A percentile compares a stretch with the other conserved stretches of the same genome.
Evolutionary conservation across 2,329 filamentous ascomycete species (phyloP).

Genomic region (Pestalotiopsis sp.): DNA sequence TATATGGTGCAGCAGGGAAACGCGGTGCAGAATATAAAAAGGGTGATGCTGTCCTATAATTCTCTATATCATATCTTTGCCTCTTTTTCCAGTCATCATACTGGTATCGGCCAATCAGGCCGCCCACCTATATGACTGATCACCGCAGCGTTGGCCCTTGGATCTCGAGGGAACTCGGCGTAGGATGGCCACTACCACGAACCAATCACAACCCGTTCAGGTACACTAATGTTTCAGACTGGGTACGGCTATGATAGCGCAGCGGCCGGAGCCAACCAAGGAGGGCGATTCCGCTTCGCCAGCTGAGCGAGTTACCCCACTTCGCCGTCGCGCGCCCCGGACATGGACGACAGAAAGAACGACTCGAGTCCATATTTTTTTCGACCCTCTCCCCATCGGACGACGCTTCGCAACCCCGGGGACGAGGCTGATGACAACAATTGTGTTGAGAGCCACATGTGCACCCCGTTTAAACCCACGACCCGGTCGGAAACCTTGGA

Average conservation of each 20-base stretch:
- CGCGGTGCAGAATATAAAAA: not conserved
- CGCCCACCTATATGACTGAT: too few relatives aligned
- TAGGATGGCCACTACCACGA: too few relatives aligned
- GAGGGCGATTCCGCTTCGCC: not conserved
- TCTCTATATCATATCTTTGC: too few relatives aligned
- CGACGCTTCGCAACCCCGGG: not conserved
- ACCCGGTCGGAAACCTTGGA: not conserved
- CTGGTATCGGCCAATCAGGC: too few relatives aligned
- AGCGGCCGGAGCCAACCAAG: not conserved
- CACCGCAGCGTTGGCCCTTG: too few relatives aligned
- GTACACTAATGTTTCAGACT: slow-evolving; percentile 1
- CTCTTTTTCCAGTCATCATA: too few relatives aligned
- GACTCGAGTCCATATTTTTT: not conserved
- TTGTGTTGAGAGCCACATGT: not conserved
- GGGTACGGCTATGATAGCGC: not conserved
- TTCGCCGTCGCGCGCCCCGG: not conserved
- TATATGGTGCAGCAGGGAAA: not conserved
- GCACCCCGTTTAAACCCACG: not conserved
- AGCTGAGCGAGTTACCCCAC: not conserved
- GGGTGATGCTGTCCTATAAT: too few relatives aligned
- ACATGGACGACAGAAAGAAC: not conserved
- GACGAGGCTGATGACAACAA: not conserved
- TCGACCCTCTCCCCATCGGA: not conserved
- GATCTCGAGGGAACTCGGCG: too few relatives aligned
- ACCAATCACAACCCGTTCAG: not conserved